Evolutionary conservation across 2,329 filamentous ascomycete genomes (phyloP), one percentile per base, ranked within the genome.

Genomic region (Fusarium pseudoanthophilum): DNA sequence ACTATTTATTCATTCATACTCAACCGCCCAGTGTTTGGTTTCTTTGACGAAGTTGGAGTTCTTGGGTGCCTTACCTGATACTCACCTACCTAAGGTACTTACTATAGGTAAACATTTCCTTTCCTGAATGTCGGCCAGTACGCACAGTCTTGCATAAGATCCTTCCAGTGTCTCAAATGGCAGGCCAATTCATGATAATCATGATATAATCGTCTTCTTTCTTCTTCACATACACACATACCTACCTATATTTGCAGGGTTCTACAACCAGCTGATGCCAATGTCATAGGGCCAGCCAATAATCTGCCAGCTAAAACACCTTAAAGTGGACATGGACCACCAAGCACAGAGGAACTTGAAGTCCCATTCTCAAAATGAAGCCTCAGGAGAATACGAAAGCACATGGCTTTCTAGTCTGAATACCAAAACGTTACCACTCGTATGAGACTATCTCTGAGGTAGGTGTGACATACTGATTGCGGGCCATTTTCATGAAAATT

Each of bases 211-310:
- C 16, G 24, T 24, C 21, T 42, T 55, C 26, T 61, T 37, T 49
- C 30, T 62, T 62, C 43, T 45, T 43, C 45, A 51, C 28, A 16
- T 26, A 26, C 11, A 16, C 11, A 36, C 21, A 39, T 34, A 14
- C 13, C 14, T 36, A 40, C 43, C 14, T 36, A 40, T 40, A 71
- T 36, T 53, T 46, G 24, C 67, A 72, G 69, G 59, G 67, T 55
- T 71, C 66, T 49, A 49, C 43, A 52, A 60, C 43, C 55, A 55
- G 37, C 43, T 32, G 40, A 53, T 61, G 71, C 71, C 67, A 74
- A 73, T 69, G 62, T 45, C 49, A 26, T 73, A 73, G 57, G 71
- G 71, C 71, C 71, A 73, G 56, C 71, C 71, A 73, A 73, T 73
- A 48, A 58, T 40, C 26, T 45, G 40, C n/a, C 48, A 52, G 48